Evolutionary conservation across 2,329 filamentous ascomycete genomes (phyloP).

Genomic region (Alternaria sp.): DNA sequence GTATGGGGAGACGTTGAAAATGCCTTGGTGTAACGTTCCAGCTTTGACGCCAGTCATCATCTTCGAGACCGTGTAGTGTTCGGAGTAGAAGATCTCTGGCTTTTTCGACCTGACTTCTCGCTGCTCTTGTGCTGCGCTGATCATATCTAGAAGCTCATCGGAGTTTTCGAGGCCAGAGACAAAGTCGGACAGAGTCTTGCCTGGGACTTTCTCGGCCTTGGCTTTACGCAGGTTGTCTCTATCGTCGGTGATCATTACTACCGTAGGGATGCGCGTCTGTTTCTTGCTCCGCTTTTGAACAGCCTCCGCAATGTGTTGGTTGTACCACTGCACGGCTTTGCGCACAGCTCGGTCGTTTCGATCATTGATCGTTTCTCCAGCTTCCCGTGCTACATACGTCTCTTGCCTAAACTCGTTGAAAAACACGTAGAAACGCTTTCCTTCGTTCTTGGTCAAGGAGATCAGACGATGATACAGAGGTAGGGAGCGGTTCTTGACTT

Average conservation of each 20-base stretch:
- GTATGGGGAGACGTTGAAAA: constrained; percentile 95
- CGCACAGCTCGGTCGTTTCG: constrained; percentile 93
- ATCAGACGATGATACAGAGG: constrained; percentile 95
- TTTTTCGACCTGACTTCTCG: constrained; percentile 69
- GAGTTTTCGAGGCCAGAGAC: constrained; percentile 84
- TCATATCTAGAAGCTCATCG: constrained; percentile 89
- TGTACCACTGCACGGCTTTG: constrained; percentile 87
- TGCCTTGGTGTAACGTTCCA: constrained; percentile 88
- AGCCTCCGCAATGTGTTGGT: constrained; percentile 74
- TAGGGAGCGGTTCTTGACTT: constrained; percentile 90
- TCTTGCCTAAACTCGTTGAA: constrained; percentile 98
- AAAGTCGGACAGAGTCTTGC: constrained; percentile 72
- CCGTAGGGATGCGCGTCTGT: constrained; percentile 67
- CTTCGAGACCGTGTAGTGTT: constrained; percentile 87
- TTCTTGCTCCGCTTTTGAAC: constrained; percentile 60
- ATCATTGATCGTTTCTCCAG: constrained; percentile 91
- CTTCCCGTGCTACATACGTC: constrained; percentile 78
- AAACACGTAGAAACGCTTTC: constrained; percentile 98
- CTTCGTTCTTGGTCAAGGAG: constrained; percentile 89
- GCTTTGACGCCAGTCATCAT: constrained; percentile 93
- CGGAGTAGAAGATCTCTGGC: constrained; percentile 79
- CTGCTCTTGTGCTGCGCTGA: constrained; percentile 77
- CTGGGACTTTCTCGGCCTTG: constrained; percentile 73
- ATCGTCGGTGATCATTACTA: constrained; percentile 95
- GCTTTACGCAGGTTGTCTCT: constrained; percentile 85